Evolutionary conservation across 139 green algal species (phyloP).

Genomic region (Picochlorum sp.): DNA sequence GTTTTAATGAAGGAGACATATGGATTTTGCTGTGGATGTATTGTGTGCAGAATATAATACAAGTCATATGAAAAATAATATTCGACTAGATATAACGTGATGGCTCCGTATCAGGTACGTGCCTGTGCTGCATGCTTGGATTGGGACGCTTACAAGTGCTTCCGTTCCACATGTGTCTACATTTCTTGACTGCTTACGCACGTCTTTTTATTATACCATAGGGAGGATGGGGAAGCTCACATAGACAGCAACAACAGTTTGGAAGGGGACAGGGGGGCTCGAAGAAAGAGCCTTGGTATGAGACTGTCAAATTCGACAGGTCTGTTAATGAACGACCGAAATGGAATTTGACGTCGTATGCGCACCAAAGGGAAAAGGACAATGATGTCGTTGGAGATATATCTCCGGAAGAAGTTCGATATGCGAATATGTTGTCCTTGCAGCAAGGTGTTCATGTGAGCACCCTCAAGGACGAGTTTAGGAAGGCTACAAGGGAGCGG

Average conservation of each 20-base stretch:
- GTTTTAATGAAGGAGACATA: too few relatives aligned
- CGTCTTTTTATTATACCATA: too few relatives aligned
- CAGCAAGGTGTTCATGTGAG: neutral
- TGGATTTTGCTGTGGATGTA: too few relatives aligned
- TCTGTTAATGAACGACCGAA: conserved; percentile 26
- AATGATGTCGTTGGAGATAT: conserved; percentile 49
- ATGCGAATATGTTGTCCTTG: conserved; percentile 15
- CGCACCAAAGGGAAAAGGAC: conserved; percentile 25
- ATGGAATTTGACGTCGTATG: conserved; percentile 48
- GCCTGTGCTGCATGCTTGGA: too few relatives aligned
- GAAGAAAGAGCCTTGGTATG: conserved; percentile 12
- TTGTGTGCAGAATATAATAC: too few relatives aligned
- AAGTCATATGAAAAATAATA: too few relatives aligned
- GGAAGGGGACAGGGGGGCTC: neutral
- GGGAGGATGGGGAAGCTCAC: too few relatives aligned
- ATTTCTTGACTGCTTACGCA: too few relatives aligned
- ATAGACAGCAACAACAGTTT: neutral
- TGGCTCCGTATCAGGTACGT: too few relatives aligned
- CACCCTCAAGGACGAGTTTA: conserved; percentile 21
- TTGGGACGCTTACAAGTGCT: too few relatives aligned
- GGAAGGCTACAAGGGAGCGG: conserved; percentile 9
- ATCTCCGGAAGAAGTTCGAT: conserved; percentile 40
- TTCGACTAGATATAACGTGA: too few relatives aligned
- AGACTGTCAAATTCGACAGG: conserved; percentile 31
- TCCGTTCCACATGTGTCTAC: too few relatives aligned